These are phyloP conservation scores for Trametes sp. DNA, from an alignment of 1,284 basidiomycete genomes.

Conservation along the genomic window DNA sequence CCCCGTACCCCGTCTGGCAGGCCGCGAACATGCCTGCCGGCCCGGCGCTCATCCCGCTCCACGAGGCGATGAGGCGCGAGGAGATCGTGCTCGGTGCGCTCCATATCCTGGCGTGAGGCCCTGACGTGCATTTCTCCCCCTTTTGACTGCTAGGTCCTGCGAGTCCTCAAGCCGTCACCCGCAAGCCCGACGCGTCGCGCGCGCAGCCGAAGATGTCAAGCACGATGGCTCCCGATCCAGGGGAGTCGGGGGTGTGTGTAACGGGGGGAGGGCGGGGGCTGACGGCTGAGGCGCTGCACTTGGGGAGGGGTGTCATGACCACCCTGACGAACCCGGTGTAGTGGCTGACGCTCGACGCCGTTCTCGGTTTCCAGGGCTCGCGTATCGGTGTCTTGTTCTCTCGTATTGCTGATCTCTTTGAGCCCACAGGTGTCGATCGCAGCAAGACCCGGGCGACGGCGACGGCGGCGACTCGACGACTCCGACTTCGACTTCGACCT, in stretches of 20 bases:
- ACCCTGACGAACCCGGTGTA: no score
- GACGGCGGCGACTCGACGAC: background rate
- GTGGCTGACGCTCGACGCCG: background rate
- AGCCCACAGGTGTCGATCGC: background rate
- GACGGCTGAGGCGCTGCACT: no score
- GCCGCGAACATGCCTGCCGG: background rate
- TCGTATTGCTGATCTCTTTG: background rate
- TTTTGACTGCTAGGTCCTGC: no score
- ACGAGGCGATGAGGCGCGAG: background rate
- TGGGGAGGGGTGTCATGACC: no score
- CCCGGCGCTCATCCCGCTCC: background rate
- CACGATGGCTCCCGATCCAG: no score
- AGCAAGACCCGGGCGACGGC: background rate
- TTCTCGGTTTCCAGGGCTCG: background rate
- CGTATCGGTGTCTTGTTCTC: background rate
- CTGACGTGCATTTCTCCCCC: background rate
- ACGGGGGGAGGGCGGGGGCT: no score
- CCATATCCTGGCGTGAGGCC: background rate
- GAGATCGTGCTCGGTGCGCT: slow-evolving; percentile 15
- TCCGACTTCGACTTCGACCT: no score
- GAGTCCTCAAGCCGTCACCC: no score
- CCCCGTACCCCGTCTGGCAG: no score
- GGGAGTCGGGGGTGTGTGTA: background rate
- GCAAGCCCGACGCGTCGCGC: background rate
- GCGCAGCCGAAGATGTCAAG: background rate